Conservation (phyloP, 768 basidiomycete species). For the Kwoniella dejecticola region DNA sequence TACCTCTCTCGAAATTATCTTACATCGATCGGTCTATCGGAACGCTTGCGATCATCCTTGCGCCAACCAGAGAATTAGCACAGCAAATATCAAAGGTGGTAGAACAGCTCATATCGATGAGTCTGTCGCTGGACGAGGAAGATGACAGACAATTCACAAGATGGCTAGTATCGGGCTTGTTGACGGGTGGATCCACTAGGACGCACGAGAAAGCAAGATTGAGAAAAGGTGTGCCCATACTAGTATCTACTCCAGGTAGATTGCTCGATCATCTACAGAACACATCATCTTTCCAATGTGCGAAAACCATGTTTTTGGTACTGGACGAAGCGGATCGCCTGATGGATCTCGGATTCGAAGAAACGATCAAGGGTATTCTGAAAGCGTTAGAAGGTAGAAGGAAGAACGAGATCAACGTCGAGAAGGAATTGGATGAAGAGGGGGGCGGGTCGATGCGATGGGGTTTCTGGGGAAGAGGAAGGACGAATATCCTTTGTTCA, state of each 20-base stretch:
- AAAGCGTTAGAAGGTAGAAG: conserved; percentile 80
- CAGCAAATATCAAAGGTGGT: conserved; percentile 97
- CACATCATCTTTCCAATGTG: conserved; percentile 86
- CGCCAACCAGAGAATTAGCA: conserved; percentile 92
- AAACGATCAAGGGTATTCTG: conserved; percentile 87
- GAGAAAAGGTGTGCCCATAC: conserved; percentile 89
- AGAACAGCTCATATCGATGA: conserved; percentile 74
- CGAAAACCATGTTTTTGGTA: conserved; percentile 92
- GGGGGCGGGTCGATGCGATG: conserved; percentile 48
- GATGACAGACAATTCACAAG: conserved; percentile 60
- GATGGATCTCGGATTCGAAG: conserved; percentile 98
- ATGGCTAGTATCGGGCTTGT: conserved; percentile 89
- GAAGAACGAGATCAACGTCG: conserved; percentile 66
- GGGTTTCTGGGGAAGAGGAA: conserved; percentile 57
- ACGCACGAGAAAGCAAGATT: conserved; percentile 94
- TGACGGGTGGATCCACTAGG: conserved; percentile 91
- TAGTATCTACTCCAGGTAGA: conserved; percentile 93
- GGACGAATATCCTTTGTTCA: conserved; percentile 90
- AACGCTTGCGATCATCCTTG: conserved; percentile 89
- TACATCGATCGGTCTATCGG: conserved; percentile 94
- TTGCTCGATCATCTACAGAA: conserved; percentile 95
- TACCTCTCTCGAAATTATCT: conserved; percentile 82
- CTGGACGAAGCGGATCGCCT: conserved; percentile 95
- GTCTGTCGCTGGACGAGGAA: conserved; percentile 58
- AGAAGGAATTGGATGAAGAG: conserved; percentile 59